phyloP scores from a whole-genome alignment of 495 filamentous ascomycete species.

The Penicillium turbatum region DNA sequence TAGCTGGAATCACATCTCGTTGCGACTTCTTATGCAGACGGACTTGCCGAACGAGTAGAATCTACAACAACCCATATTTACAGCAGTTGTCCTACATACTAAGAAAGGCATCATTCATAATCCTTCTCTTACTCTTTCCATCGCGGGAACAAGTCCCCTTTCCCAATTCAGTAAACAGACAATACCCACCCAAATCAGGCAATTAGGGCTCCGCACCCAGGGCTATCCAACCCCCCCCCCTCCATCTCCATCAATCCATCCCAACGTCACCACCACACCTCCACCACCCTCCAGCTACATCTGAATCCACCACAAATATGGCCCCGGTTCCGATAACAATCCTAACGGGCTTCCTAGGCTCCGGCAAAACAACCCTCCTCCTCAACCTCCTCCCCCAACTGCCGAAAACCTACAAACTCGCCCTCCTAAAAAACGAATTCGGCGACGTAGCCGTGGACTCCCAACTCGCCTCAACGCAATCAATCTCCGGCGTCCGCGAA shows the following conservation, averaged over 20 bases:
- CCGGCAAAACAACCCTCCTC: slow-evolving; percentile 90
- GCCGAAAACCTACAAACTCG: slow-evolving; percentile 69
- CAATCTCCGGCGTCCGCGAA: slow-evolving; percentile 87
- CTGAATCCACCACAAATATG: slow-evolving; percentile 29
- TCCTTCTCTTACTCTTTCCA: too few species aligned
- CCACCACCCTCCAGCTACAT: not conserved
- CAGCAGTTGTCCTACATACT: too few species aligned
- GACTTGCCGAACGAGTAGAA: too few species aligned
- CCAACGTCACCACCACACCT: not conserved
- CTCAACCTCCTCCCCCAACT: slow-evolving; percentile 87
- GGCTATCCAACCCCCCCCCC: not conserved
- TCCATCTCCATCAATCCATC: too few species aligned
- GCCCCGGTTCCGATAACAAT: slow-evolving; percentile 85
- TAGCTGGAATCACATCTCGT: too few species aligned
- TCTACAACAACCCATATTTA: too few species aligned
- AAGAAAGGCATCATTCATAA: too few species aligned
- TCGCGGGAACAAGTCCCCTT: not conserved
- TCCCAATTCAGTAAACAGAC: not conserved
- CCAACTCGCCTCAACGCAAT: slow-evolving; percentile 72
- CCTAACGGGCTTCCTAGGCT: slow-evolving; percentile 90
- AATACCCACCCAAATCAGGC: not conserved
- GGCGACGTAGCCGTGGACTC: slow-evolving; percentile 92
- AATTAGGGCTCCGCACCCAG: slow-evolving; percentile 2
- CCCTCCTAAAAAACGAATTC: slow-evolving; percentile 98
- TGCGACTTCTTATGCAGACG: too few species aligned